These are phyloP conservation scores for Chaetothyriales sp. DNA, from an alignment of 2,329 filamentous ascomycete species.

Conservation along the genomic window DNA sequence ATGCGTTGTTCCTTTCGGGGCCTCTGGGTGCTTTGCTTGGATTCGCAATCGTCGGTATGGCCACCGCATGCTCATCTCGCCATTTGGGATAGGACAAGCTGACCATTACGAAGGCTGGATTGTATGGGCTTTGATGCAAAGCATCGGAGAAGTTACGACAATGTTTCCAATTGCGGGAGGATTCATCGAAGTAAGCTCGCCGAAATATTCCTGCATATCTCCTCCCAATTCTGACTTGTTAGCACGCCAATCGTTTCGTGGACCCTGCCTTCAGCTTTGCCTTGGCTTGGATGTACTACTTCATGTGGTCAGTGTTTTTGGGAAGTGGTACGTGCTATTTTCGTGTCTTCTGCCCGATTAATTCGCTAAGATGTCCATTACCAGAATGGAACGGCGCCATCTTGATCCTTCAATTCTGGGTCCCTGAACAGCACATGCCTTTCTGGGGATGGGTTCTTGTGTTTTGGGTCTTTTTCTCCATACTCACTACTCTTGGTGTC, in stretches of 20 bases:
- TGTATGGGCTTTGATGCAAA: slow-evolving; percentile 4
- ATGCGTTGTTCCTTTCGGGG: slow-evolving; percentile 22
- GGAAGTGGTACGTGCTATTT: slow-evolving; percentile 35
- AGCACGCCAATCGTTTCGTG: slow-evolving; percentile 25
- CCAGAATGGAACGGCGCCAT: slow-evolving; percentile 34
- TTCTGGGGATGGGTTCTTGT: slow-evolving; percentile 36
- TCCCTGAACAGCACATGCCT: slow-evolving; percentile 27
- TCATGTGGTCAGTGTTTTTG: slow-evolving; percentile 26
- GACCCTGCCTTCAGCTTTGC: slow-evolving; percentile 38
- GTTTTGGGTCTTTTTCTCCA: slow-evolving; percentile 33
- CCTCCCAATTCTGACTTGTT: slow-evolving; percentile 3
- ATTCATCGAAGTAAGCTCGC: slow-evolving; percentile 3
- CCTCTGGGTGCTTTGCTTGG: slow-evolving; percentile 39
- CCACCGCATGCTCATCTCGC: slow-evolving; percentile 19
- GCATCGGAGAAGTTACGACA: slow-evolving; percentile 3
- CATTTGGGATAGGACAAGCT: neutral
- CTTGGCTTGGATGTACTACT: slow-evolving; percentile 31
- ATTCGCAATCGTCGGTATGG: slow-evolving; percentile 37
- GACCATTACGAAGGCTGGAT: neutral
- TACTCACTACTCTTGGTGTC: slow-evolving; percentile 29
- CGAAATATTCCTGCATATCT: slow-evolving; percentile 1
- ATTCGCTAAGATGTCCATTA: slow-evolving; percentile 44
- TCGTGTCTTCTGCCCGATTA: slow-evolving; percentile 58
- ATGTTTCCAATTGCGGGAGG: slow-evolving; percentile 3
- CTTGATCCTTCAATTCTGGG: slow-evolving; percentile 34